phyloP scores from a whole-genome alignment of 164 flowering plant species.

The Dillenia turbinata region DNA sequence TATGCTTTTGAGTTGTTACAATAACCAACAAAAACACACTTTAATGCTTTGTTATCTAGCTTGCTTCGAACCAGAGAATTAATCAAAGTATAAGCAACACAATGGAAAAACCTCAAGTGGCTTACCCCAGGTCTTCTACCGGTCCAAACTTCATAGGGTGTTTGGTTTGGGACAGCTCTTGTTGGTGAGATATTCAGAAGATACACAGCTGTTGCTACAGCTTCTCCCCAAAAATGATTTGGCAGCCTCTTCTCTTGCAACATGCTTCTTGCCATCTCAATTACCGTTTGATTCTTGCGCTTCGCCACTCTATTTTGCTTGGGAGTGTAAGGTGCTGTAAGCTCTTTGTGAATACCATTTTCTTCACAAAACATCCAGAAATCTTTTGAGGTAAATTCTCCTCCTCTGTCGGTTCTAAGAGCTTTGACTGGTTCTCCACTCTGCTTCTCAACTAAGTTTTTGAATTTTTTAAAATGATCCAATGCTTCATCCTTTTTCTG shows the following conservation, averaged over 20 bases:
- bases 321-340: slow-evolving; percentile 2
- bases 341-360: slow-evolving; percentile 5
- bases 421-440: neutral
- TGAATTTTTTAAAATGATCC: slow-evolving; percentile 1
- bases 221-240: slow-evolving; percentile 1
- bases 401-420: slow-evolving; percentile 2
- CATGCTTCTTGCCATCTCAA: slow-evolving; percentile 5
- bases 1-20: slow-evolving; percentile 5
- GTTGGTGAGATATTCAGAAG: neutral
- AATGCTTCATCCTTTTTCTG: neutral
- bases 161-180: neutral
- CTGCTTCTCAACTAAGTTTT: slow-evolving; percentile 6
- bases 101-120: slow-evolving; percentile 2
- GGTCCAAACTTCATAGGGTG: slow-evolving; percentile 5
- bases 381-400: slow-evolving; percentile 1
- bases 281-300: slow-evolving; percentile 2
- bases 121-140: neutral
- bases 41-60: slow-evolving; percentile 4
- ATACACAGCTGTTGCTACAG: neutral
- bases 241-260: neutral
- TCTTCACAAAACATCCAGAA: neutral
- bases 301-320: slow-evolving; percentile 5
- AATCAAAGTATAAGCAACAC: neutral
- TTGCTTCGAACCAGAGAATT: neutral
- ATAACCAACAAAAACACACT: neutral